Evolutionary conservation across 805 yeast genomes (phyloP), one percentile per base, ranked within the genome.

Genomic region (Scheffersomyces stipitis): DNA sequence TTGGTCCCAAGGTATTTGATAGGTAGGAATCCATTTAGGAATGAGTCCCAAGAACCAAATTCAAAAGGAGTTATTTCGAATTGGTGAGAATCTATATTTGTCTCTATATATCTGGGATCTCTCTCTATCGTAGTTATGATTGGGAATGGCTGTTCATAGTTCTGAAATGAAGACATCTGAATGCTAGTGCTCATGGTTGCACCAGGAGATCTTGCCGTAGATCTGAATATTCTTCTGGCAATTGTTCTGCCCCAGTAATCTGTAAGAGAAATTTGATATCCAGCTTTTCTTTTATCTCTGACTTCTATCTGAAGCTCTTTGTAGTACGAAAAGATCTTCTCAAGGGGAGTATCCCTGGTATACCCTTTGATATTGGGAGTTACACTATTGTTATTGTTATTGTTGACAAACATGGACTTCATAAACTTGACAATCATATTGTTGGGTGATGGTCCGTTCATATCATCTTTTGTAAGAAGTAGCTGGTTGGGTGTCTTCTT

Each of bases 231-330:
- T 26, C 60, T 64, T 38, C 75, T 62, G 3, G 78, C 63, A 24
- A 81, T 59, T 0, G 85, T 86, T 41, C 79, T 63, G 0, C 85
- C 86, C 83, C 85, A 78, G 48, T 80, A 81, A 49, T 81, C 87
- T 0, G 86, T 81, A 28, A 81, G 65, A 0, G 85, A 76, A 0
- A 79, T 59, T 14, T 70, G 69, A 46, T 74, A 78, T 0, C 86
- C 86, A 3, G 69, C 63, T 12, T 56, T 45, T 43, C 71, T 77
- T 45, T 81, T 80, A 2, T 72, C 54, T 26, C 76, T 59, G 1
- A 80, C 80, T 40, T 76, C 80, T 10, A 64, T 50, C 44, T 78
- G 83, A n/a, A 81, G 52, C 13, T 64, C 64, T 33, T 69, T 67
- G 48, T 81, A 81, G 46, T 76, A 78, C 15, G 62, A 54, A 34